Evolutionary conservation across 345 rosid genomes (phyloP).

Genomic region (Alliaria petiolata): DNA sequence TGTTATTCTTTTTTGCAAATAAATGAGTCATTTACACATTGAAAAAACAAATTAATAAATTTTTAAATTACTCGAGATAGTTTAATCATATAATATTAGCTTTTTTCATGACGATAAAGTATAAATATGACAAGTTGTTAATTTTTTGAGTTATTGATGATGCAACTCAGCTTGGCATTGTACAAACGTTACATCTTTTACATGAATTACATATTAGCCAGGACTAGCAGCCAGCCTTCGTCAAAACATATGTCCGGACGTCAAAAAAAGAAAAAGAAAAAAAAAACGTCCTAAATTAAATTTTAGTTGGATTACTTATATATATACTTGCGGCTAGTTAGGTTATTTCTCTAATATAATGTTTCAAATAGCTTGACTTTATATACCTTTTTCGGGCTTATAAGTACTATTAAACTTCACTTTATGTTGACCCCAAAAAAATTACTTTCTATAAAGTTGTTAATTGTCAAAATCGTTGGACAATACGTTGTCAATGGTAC

Average conservation of each 20-base stretch:
- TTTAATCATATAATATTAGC: background rate
- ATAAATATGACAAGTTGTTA: too few relatives aligned
- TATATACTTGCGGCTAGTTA: too few relatives aligned
- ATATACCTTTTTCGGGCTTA: background rate
- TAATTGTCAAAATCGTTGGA: conserved; percentile 2
- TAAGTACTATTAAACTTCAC: background rate
- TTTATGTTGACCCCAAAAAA: background rate
- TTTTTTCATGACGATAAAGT: background rate
- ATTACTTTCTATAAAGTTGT: background rate
- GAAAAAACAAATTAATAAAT: background rate
- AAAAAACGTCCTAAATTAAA: too few relatives aligned
- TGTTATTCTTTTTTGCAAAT: background rate
- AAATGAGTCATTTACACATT: background rate
- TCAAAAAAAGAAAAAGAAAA: too few relatives aligned
- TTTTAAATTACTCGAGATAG: background rate
- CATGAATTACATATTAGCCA: background rate
- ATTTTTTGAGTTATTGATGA: conserved; percentile 8
- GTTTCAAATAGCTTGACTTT: background rate
- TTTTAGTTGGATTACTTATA: background rate
- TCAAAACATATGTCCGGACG: background rate
- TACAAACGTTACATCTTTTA: background rate
- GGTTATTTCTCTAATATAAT: too few relatives aligned
- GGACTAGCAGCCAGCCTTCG: background rate
- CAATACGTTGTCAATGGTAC: background rate
- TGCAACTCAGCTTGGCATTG: conserved; percentile 4